Evolutionary conservation across 1,284 basidiomycete species (phyloP).

Genomic region (Puccinia brachypodii): DNA sequence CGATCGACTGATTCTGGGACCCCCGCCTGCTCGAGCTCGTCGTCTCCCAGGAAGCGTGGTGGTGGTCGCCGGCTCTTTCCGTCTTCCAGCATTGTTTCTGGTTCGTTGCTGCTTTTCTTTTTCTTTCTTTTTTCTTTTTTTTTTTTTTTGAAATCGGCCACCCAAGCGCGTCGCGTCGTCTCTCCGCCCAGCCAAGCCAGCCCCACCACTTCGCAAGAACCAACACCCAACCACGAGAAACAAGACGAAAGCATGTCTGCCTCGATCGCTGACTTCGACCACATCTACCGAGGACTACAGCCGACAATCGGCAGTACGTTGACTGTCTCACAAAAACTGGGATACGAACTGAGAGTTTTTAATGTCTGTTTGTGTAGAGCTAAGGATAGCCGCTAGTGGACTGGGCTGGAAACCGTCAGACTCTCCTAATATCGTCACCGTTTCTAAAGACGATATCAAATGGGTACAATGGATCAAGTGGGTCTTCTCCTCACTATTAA

Average conservation of each 20-base stretch:
- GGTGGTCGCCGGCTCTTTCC: neutral
- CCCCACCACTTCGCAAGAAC: too few species aligned
- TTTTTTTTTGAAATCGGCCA: too few species aligned
- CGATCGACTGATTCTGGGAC: neutral
- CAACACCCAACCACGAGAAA: neutral
- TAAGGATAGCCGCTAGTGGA: constrained; percentile 80
- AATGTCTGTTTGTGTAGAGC: constrained; percentile 63
- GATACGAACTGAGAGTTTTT: too few species aligned
- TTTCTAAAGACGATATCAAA: constrained; percentile 74
- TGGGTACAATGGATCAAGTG: constrained; percentile 78
- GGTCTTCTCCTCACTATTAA: constrained; percentile 48
- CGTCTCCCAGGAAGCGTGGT: constrained; percentile 1
- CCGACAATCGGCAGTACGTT: constrained; percentile 76
- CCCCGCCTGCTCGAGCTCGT: neutral
- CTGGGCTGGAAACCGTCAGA: constrained; percentile 79
- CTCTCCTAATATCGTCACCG: constrained; percentile 66
- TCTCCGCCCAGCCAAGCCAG: too few species aligned
- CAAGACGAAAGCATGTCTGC: constrained; percentile 3
- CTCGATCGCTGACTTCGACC: constrained; percentile 70
- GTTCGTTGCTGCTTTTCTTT: too few species aligned
- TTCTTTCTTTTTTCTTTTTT: too few species aligned
- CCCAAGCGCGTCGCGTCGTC: too few species aligned
- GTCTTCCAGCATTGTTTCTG: too few species aligned
- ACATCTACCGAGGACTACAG: constrained; percentile 72
- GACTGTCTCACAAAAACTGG: too few species aligned